Base-by-base conservation (phyloP, 495 filamentous ascomycete species). In the Talaromyces stipitatus region DNA sequence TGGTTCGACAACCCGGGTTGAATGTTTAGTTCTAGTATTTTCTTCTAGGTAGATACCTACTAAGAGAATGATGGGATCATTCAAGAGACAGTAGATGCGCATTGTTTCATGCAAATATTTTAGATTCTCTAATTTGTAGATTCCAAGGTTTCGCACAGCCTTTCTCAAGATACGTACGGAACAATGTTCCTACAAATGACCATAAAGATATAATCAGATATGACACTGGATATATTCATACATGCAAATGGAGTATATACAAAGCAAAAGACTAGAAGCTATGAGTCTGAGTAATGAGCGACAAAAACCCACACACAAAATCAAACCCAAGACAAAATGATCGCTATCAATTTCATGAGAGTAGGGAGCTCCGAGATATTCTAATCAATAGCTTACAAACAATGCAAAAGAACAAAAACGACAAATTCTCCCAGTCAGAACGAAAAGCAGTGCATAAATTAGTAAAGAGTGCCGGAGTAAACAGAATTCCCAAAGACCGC, bases 401-500 rank as follows among this genome's bases (percentile, higher is more conserved):
- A 23, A 53, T 27, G 29, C 24, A 8, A 23, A 6, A 16, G 36
- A 54, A 27, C 16, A 9, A 27, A 36, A 26, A 41, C 9, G 6
- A 11, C 7, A 54, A 54, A 48, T 54, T 54, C 51, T 54, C 51
- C 51, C 51, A 54, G 51, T 54, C 45, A 48, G 24, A 55, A 26
- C 27, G 36, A 55, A 43, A 32, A 8, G 9, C 16, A 27, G 12
- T 48, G 27, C 23, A 26, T 6, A 52, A 20, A 20, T 29, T 30
- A 27, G 20, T 8, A 30, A 48, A 48, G 24, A 27, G 11, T 48
- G 50, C 52, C 52, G 52, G 23, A 24, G 30, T 54, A 55, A 51
- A 43, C 54, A 55, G 54, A 55, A 55, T 30, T 28, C 54, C 36
- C 20, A 22, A 55, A 28, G 26, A 55, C 54, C 54, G 54, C 54